phyloP scores from a whole-genome alignment of 257 asterid species.

The Solanum gracilifrons region DNA sequence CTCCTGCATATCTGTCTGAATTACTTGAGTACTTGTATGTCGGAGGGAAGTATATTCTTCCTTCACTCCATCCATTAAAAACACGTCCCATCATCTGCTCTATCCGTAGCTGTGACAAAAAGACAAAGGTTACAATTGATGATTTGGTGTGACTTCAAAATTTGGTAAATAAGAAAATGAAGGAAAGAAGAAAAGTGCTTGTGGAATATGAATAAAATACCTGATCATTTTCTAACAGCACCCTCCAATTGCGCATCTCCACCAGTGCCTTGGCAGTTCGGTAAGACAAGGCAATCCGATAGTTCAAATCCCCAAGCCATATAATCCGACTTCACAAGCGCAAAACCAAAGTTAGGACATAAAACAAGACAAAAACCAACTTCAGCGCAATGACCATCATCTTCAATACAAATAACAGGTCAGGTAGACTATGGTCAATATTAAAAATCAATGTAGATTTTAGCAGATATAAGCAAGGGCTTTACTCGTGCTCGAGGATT shows the following conservation, averaged over 20 bases:
- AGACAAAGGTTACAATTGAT: neutral
- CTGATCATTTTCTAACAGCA: constrained; percentile 90
- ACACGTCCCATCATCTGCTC: constrained; percentile 75
- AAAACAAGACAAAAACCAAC: neutral
- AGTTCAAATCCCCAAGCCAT: constrained; percentile 97
- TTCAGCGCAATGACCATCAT: neutral
- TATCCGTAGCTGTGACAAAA: constrained; percentile 53
- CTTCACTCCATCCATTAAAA: constrained; percentile 81
- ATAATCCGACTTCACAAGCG: constrained; percentile 58
- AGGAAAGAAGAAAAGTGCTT: neutral
- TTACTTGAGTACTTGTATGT: constrained; percentile 82
- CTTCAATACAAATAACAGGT: neutral
- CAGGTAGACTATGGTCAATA: neutral
- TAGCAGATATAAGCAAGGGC: neutral
- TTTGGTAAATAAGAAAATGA: neutral
- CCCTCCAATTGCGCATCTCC: constrained; percentile 97
- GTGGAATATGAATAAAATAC: constrained; percentile 22
- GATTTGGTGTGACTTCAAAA: neutral
- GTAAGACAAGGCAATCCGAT: constrained; percentile 81
- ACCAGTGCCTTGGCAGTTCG: constrained; percentile 89
- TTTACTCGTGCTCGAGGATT: constrained; percentile 92
- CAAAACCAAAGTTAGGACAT: neutral
- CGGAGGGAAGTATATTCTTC: constrained; percentile 82
- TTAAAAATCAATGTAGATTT: neutral
- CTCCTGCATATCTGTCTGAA: constrained; percentile 84